Evolutionary conservation across 305 asterid genomes (phyloP), one percentile per base, ranked within the genome.

Genomic region (Petunia hybrid): DNA sequence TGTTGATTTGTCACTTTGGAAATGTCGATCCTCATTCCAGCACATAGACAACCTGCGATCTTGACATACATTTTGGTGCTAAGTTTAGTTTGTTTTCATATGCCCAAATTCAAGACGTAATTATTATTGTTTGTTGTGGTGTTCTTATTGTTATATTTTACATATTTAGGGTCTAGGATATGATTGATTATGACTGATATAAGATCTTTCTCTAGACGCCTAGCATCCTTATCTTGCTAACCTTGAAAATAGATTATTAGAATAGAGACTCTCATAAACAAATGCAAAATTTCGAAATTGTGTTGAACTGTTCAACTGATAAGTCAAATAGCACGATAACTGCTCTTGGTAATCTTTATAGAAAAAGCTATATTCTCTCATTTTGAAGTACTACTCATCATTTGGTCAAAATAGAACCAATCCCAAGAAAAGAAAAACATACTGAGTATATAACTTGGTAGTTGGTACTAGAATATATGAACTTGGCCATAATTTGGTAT

Each of bases 331-430:
- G 6, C n/a, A 13, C 57, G 57, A 51, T 51, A 51, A 9, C n/a
- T 51, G 8, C 57, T 9, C 57, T 51, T 51, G 57, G 57, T 51
- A 7, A 51, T 51, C 3, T 2, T 10, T 51, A 9, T n/a, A n/a
- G n/a, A n/a, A 51, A 9, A 51, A 51, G n/a, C 57, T 14, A 67
- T 65, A 10, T 36, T 62, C 68, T 3, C 9, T 31, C n/a, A n/a
- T n/a, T n/a, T n/a, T n/a, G n/a, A n/a, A n/a, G n/a, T n/a, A n/a
- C n/a, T 90, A 46, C 84, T 88, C 85, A 84, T 90, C 22, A 90
- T 46, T 87, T 85, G 90, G 96, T 95, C 85, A 35, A 40, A 62
- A 81, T 3, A 12, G 6, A 6, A 12, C 55, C 1, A 55, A 14
- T 0, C 16, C 35, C 40, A 42, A 55, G 59, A 61, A 62, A 68